These are phyloP conservation scores for Phalaenopsis equestris DNA, from an alignment of 106 monocot species.

Conservation along the genomic window DNA sequence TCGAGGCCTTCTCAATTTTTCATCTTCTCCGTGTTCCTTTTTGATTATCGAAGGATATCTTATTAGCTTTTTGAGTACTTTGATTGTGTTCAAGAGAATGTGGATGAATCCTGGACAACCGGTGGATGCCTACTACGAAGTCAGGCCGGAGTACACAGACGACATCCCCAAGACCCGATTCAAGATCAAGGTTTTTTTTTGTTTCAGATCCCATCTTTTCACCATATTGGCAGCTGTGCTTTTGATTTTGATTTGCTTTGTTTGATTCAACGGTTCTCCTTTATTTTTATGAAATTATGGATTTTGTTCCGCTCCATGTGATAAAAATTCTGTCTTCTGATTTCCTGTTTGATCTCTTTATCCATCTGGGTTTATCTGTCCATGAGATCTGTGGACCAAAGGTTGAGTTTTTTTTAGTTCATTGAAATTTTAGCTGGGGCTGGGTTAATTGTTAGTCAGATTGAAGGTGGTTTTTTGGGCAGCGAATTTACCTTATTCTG, in stretches of 20 bases:
- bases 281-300: not conserved
- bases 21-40: too few species aligned
- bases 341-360: not conserved
- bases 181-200: slow-evolving; percentile 50
- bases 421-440: not conserved
- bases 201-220: not conserved
- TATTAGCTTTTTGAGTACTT: not conserved
- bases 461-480: not conserved
- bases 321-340: not conserved
- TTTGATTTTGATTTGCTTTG: slow-evolving; percentile 2
- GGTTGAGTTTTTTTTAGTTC: not conserved
- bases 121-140: slow-evolving; percentile 47
- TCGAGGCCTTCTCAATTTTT: not conserved
- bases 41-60: not conserved
- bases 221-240: not conserved
- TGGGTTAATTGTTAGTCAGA: not conserved
- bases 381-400: not conserved
- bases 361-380: not conserved
- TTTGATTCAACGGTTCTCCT: not conserved
- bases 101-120: slow-evolving; percentile 38
- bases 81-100: slow-evolving; percentile 16
- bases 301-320: not conserved
- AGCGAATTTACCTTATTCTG: not conserved
- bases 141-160: slow-evolving; percentile 51
- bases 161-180: slow-evolving; percentile 59